Evolutionary conservation across 805 yeast genomes (phyloP), one percentile per base, ranked within the genome.

Genomic region (Maudiozyma pseudohumilis): DNA sequence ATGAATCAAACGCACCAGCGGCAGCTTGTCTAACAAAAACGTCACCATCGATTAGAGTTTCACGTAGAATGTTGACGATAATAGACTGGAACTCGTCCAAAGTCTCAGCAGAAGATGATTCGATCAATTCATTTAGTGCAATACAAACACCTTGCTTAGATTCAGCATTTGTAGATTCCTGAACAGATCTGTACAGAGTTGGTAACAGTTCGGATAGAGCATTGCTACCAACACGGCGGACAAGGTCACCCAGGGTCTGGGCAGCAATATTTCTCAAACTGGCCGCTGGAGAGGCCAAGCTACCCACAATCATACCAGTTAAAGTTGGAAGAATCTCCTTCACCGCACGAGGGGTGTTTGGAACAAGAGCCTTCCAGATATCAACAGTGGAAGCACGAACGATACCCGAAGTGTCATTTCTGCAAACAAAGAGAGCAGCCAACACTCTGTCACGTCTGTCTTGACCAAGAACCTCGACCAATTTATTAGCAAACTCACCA

Each of bases 111-210:
- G 75, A 66, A 4, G 94, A 74, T 0, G 95, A 82, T 46, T 75
- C 78, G 44, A 88, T 77, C 44, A 92, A 75, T 57, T 88, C 97
- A 31, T 77, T 74, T 34, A 87, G 67, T 7, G 98, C 98, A 57
- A 89, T 77, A 68, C 98, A 92, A 36, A 92, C 85, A 68, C 99
- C 99, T 65, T 88, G 94, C 56, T 83, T 84, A 26, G 94, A 80
- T 55, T 80, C 92, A n/a, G 83, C 65, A 50, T 82, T 92, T 39
- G 71, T 62, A 22, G 72, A 55, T n/a, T 69, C 64, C 37, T 66
- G 56, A 44, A 82, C 63, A 1, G 85, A 72, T 28, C 71, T 73
- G 47, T 84, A 81, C 49, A 89, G 66, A 4, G 94, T 81, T 30
- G 98, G 98, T 42, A 92, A 66, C 44, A 92, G 64, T 55, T 83